A percentile compares a stretch with the other conserved stretches of the same genome.
Conservation (phyloP, 768 basidiomycete species). For the Suillus variegatus region DNA sequence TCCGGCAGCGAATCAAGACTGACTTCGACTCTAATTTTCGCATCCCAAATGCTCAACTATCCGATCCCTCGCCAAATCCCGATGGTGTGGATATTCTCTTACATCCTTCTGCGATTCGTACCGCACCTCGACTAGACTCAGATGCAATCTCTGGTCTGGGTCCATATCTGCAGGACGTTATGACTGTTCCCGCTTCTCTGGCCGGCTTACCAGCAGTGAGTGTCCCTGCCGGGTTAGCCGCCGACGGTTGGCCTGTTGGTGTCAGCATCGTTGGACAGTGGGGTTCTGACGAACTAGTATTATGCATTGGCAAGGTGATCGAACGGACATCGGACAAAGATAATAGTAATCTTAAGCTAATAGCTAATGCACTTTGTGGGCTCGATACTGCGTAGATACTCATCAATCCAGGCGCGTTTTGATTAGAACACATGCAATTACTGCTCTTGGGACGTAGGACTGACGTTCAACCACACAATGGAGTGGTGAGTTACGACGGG, state of each 20-base stretch:
- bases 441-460: neutral
- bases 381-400: neutral
- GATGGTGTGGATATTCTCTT: slow-evolving; percentile 75
- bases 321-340: slow-evolving; percentile 22
- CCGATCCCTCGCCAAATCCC: neutral
- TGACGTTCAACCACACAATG: slow-evolving; percentile 8
- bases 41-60: slow-evolving; percentile 47
- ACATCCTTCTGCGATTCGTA: slow-evolving; percentile 86
- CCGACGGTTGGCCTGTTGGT: slow-evolving; percentile 80
- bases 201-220: slow-evolving; percentile 85
- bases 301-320: slow-evolving; percentile 54
- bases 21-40: slow-evolving; percentile 79
- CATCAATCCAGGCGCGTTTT: neutral
- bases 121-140: slow-evolving; percentile 62
- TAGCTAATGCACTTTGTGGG: neutral
- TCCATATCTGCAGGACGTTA: slow-evolving; percentile 85
- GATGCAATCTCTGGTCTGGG: slow-evolving; percentile 35
- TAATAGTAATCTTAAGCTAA: neutral
- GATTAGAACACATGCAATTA: neutral
- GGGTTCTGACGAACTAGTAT: slow-evolving; percentile 69
- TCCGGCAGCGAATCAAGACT: slow-evolving; percentile 66
- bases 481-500: slow-evolving; percentile 28
- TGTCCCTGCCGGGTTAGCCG: slow-evolving; percentile 55
- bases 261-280: slow-evolving; percentile 85
- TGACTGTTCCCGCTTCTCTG: slow-evolving; percentile 90